Base-by-base conservation (phyloP, 176 grass and related monocot genomes). In the Aegilops longissima region DNA sequence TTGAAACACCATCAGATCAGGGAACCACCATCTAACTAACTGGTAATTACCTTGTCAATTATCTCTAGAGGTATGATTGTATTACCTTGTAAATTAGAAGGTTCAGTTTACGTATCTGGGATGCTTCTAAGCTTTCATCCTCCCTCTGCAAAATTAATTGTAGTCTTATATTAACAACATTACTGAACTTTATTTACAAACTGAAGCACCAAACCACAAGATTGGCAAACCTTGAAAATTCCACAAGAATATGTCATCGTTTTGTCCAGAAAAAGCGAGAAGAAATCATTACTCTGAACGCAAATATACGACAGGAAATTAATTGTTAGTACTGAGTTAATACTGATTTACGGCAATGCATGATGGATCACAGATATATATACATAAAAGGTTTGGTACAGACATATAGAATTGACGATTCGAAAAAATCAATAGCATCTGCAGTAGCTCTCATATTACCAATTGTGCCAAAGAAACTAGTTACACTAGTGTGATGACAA, bases 241-340 rank as follows among this genome's bases (percentile, higher is more conserved):
- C 89, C 95, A 76, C 83, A 93, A 39, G 95, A 98, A 63, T 98
- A 98, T 4, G 93, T 95, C 95, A 98, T 98, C 1, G 95, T 85
- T 75, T 91, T 86, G 87, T 98, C 95, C 87, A 98, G 87, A 64
- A 98, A 98, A 78, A 90, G 79, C 2, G 89, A 91, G 88, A 98
- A 98, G 66, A 95, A 92, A 45, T 92, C 89, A 77, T 98, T 98
- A 11, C 93, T 93, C 93, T 95, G 73, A 71, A 76, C 29, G 11
- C 47, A 36, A 16, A 69, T 9, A 36, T 69, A 36, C 9, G 66
- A 20, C 66, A 36, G 9, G 66, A 17, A 9, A 36, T 4, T 4
- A 20, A 4, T 9, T 69, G 1, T 23, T 24, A 9, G 2, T 62
- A 34, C 45, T 36, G 17, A n/a, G 33, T 39, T 39, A 65, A 35